These are phyloP conservation scores for Lineolata rhizophorae DNA, from an alignment of 495 filamentous ascomycete genomes.

Conservation along the genomic window DNA sequence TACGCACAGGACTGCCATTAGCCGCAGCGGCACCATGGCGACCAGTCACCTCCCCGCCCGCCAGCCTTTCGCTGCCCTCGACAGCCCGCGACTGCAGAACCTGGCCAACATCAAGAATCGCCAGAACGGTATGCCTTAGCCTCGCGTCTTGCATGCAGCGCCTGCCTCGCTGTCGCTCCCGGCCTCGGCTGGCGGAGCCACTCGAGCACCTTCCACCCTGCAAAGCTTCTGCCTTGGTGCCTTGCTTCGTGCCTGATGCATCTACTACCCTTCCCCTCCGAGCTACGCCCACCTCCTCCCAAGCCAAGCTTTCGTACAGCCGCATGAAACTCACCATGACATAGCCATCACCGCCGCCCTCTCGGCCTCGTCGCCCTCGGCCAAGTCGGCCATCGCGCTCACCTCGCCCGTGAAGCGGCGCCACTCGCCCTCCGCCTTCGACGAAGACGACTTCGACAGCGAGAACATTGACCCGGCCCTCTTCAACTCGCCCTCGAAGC, in stretches of 20 bases:
- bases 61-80: constrained; percentile 20
- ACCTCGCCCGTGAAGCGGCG: constrained; percentile 20
- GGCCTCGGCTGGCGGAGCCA: no score
- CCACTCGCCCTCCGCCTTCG: constrained; percentile 16
- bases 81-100: constrained; percentile 20
- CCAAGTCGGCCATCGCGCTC: no score
- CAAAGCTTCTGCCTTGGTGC: no score
- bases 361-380: constrained; percentile 8
- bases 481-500: constrained; percentile 36
- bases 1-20: no score
- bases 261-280: constrained; percentile 13
- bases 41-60: no score
- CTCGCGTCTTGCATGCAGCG: no score
- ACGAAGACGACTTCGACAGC: constrained; percentile 34
- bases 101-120: constrained; percentile 31
- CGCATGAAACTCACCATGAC: no score
- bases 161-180: no score
- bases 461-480: constrained; percentile 65
- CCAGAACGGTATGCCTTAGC: constrained; percentile 28
- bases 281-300: no score
- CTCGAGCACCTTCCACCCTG: no score
- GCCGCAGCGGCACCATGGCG: no score
- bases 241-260: constrained; percentile 3
- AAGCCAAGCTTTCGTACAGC: no score
- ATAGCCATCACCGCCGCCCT: constrained; percentile 2